These are phyloP conservation scores for Glycyrrhiza uralensis DNA, from an alignment of 306 rosid genomes.

Conservation along the genomic window DNA sequence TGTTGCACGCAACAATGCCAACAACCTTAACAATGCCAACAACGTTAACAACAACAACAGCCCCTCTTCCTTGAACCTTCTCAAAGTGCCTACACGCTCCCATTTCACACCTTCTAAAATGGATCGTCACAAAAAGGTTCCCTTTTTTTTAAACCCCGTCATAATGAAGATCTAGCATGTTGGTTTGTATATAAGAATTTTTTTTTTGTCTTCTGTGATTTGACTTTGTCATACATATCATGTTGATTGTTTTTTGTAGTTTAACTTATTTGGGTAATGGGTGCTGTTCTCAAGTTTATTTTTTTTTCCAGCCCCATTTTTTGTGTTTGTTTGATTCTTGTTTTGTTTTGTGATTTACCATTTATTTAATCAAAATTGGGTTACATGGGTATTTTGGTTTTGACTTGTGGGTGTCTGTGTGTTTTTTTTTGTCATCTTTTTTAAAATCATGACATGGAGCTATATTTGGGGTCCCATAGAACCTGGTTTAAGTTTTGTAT, in stretches of 20 bases:
- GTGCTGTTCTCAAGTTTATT: neutral
- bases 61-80: constrained; percentile 21
- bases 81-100: constrained; percentile 21
- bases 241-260: neutral
- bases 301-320: neutral
- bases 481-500: neutral
- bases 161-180: neutral
- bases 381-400: neutral
- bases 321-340: constrained; percentile 6
- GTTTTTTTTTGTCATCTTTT: neutral
- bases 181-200: neutral
- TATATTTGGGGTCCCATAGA: neutral
- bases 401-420: neutral
- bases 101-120: constrained; percentile 20
- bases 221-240: neutral
- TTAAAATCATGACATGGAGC: neutral
- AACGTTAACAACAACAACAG: neutral
- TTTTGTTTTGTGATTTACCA: neutral
- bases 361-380: neutral
- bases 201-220: neutral
- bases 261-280: neutral
- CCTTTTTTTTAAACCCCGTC: neutral
- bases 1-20: neutral
- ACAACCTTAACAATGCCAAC: neutral
- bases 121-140: constrained; percentile 41